phyloP scores from a whole-genome alignment of 305 asterid genomes.

The Fraxinus latifolia region DNA sequence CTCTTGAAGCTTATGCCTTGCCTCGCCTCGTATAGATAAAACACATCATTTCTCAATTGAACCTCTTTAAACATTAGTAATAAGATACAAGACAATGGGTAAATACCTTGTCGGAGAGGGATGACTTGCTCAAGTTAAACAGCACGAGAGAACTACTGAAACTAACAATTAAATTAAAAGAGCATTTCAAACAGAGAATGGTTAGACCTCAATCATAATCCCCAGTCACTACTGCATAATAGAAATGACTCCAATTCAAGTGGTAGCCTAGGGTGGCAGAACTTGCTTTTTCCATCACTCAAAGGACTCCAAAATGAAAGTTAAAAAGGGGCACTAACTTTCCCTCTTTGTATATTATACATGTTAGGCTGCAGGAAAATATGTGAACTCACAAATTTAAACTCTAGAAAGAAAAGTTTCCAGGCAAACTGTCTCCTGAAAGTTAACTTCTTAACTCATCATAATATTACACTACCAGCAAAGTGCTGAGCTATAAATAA shows the following conservation, averaged over 20 bases:
- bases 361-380: background rate
- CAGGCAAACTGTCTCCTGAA: background rate
- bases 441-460: background rate
- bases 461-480: background rate
- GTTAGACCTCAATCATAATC: background rate
- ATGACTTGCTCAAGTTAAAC: background rate
- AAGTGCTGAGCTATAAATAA: background rate
- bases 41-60: background rate
- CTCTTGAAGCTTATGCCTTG: background rate
- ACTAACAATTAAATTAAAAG: background rate
- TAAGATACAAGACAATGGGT: background rate
- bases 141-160: background rate
- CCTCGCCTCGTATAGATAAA: background rate
- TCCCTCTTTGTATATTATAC: background rate
- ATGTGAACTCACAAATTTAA: background rate
- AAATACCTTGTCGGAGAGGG: background rate
- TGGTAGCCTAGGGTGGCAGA: background rate
- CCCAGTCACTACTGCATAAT: background rate
- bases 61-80: background rate
- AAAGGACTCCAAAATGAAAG: background rate
- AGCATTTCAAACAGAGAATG: background rate
- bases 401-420: background rate
- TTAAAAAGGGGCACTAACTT: background rate
- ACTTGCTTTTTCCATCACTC: background rate
- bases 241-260: background rate